These are phyloP conservation scores for Vitis rupestris DNA, from an alignment of 164 flowering plant genomes.

Conservation along the genomic window DNA sequence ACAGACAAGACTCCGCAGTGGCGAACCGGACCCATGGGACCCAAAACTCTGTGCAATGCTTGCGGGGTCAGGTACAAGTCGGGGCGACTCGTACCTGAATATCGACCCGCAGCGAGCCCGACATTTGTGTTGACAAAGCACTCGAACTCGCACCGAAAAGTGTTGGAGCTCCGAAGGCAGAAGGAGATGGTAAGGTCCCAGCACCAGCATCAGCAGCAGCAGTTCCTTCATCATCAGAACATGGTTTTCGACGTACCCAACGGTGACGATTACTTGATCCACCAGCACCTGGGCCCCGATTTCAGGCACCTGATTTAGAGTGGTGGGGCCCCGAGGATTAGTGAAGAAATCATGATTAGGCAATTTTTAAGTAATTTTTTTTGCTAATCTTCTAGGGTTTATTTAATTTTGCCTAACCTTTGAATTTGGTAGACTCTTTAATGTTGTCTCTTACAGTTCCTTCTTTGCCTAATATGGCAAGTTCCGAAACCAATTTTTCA, in stretches of 20 bases:
- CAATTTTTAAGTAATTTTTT: conserved; percentile 12
- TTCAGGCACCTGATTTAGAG: conserved; percentile 39
- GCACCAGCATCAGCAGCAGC: conserved; percentile 25
- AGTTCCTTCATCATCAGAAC: conserved; percentile 23
- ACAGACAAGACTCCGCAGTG: conserved; percentile 58
- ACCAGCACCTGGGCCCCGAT: conserved; percentile 60
- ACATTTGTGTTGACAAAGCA: conserved; percentile 45
- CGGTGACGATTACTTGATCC: conserved; percentile 66
- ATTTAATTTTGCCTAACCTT: conserved; percentile 10
- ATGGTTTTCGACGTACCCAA: conserved; percentile 33
- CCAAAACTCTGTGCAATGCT: conserved; percentile 53
- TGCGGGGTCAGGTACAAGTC: conserved; percentile 56
- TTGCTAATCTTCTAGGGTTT: conserved; percentile 1
- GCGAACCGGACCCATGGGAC: conserved; percentile 62
- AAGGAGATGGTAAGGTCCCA: conserved; percentile 38
- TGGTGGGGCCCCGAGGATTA: background rate
- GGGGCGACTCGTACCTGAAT: conserved; percentile 45
- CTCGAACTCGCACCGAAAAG: conserved; percentile 58
- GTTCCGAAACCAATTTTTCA: background rate
- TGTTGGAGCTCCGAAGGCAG: conserved; percentile 55
- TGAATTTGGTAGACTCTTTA: conserved; percentile 15
- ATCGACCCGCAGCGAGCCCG: conserved; percentile 57
- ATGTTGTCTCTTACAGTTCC: conserved; percentile 2
- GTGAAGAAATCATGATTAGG: conserved; percentile 1
- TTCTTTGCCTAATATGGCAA: conserved; percentile 12